Base-by-base conservation (phyloP, 164 flowering plant genomes). In the Berberis vulgaris region DNA sequence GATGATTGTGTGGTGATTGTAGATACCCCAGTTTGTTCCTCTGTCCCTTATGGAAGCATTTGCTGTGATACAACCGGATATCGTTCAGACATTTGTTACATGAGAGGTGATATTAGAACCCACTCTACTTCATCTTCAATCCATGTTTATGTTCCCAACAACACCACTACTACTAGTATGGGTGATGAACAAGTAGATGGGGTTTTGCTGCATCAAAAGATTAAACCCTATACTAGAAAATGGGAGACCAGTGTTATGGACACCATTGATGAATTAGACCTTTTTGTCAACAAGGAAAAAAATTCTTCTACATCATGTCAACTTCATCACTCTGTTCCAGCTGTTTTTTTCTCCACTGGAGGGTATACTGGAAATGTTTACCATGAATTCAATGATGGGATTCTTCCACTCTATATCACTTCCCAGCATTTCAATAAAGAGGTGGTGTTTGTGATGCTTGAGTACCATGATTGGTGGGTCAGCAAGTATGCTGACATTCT, bases 351-450 rank as follows among this genome's bases (percentile, higher is more conserved):
- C 85, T 93, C 98, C 1, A 93, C 86, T 0, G 92, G 95, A 50
- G 97, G 98, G 6, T 93, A 88, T 56, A 93, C 98, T 0, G 98
- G 98, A 9, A 93, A 93, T 60, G 83, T 88, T 9, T 94, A 87
- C 63, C 98, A 94, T 58, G 98, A 94, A 52, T 90, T 94, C 80
- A 94, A 94, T 69, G 98, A 93, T 67, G 98, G 98, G 47, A 69
- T 90, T 42, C 44, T 90, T 46, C 98, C 98, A 6, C 69, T 93
- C 9, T 93, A 79, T 69, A 93, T 93, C 3, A 93, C 98, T 50
- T 82, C 97, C 0, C 94, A 83, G 67, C 83, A 77, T 55, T 78
- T 83, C 50, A 79, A 87, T 50, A 87, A 78, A 79, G 73, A 84
- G 65, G 97, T 90, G 47, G 82, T 90, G 68, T 85, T 90, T 64